Percentiles rank a stretch among this genome's conserved stretches.
Evolutionary conservation across 306 rosid genomes (phyloP).

Genomic region (Gastrolobium villosum): DNA sequence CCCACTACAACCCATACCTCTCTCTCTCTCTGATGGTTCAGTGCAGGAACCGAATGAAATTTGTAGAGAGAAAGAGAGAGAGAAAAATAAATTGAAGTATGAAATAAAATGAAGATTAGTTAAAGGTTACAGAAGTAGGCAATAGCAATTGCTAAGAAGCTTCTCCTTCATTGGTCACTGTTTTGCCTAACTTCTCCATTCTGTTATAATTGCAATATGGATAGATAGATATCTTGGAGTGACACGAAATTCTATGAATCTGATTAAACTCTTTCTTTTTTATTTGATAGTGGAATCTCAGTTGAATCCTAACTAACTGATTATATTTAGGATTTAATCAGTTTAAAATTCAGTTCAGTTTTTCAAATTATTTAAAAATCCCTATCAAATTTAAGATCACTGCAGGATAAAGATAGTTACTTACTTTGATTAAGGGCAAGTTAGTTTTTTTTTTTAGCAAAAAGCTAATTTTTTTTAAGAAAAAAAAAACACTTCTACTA

Average conservation of each 20-base stretch:
- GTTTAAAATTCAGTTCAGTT: no score
- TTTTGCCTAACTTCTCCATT: neutral
- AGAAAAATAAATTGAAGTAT: neutral
- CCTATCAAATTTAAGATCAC: no score
- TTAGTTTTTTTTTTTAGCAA: no score
- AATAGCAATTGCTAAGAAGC: neutral
- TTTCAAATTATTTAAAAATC: no score
- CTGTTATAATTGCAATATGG: constrained; percentile 21
- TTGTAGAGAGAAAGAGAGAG: neutral
- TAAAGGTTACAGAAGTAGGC: neutral
- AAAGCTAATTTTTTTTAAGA: no score
- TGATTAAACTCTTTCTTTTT: neutral
- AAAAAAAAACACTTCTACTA: no score
- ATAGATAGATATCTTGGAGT: neutral
- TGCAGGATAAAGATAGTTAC: no score
- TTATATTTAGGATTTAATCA: no score
- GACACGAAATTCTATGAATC: neutral
- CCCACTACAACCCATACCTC: constrained; percentile 51
- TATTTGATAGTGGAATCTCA: neutral
- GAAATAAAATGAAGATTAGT: neutral
- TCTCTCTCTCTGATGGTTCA: constrained; percentile 20
- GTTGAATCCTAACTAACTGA: constrained; percentile 7
- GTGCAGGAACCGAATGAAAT: neutral
- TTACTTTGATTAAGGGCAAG: no score
- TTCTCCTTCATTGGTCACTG: neutral